phyloP scores from a whole-genome alignment of 768 basidiomycete species.

The Guyanaporus albipodus region DNA sequence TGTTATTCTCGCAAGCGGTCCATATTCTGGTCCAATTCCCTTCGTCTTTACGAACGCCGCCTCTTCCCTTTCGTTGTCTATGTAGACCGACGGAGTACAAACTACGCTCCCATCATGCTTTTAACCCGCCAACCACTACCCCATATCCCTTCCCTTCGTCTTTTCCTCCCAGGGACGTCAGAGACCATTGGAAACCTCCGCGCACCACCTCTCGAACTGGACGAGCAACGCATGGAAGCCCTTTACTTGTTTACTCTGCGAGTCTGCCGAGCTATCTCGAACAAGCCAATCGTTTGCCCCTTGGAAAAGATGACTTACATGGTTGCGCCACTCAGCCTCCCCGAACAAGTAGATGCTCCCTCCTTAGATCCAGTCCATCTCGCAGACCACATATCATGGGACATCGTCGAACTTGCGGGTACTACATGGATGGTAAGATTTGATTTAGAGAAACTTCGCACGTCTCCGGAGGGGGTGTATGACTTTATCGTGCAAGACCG shows the following conservation, averaged over 20 bases:
- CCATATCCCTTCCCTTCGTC: conserved; percentile 45
- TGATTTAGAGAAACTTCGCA: conserved; percentile 33
- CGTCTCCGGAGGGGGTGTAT: conserved; percentile 36
- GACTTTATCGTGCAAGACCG: conserved; percentile 77
- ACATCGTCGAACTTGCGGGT: conserved; percentile 49
- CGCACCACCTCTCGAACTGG: conserved; percentile 47
- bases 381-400: conserved; percentile 57
- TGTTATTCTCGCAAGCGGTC: conserved; percentile 57
- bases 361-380: conserved; percentile 31
- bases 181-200: conserved; percentile 41
- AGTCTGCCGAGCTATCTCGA: conserved; percentile 56
- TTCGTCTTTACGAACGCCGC: conserved; percentile 19
- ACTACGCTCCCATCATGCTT: conserved; percentile 58
- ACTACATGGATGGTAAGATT: conserved; percentile 51
- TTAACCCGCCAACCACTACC: conserved; percentile 69
- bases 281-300: conserved; percentile 62
- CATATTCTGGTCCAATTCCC: conserved; percentile 60
- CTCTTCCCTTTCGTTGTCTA: conserved; percentile 40
- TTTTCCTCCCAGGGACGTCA: conserved; percentile 54
- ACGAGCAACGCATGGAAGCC: conserved; percentile 41
- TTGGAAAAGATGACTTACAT: conserved; percentile 58
- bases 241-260: conserved; percentile 63
- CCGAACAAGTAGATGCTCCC: conserved; percentile 26
- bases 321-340: conserved; percentile 54
- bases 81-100: conserved; percentile 24